Base-by-base conservation (phyloP, 345 rosid species). In the Aquilaria malaccensis region DNA sequence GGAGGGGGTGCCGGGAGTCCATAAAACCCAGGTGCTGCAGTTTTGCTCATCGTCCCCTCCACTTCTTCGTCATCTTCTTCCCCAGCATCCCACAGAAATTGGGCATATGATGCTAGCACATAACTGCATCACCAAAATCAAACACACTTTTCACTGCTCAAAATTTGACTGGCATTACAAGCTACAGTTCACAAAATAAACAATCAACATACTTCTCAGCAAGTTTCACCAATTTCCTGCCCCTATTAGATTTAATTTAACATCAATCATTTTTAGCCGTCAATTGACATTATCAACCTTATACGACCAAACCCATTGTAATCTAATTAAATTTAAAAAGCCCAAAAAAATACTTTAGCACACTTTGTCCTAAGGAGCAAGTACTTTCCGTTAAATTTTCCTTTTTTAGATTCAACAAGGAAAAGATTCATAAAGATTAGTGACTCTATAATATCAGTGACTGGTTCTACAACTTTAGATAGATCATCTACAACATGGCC, bases 1-100 rank as follows among this genome's bases (percentile, higher is more conserved):
- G 80, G 75, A n/a, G 60, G 67, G 6, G 54, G 29, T 30, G 73
- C 58, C 60, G 65, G 57, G 30, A 66, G 63, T 70, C 81, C 94
- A 4, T 61, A 71, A 63, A 74, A 71, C 65, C 62, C 63, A 55
- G 66, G 66, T 1, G 53, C 63, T 11, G 77, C 30, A 45, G 70
- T 41, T 14, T 67, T 72, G 56, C 56, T 58, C 75, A 61, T 53
- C n/a, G 58, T 78, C 48, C 70, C 71, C 15, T 48, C 72, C 9
- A 45, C 41, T n/a, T 37, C 72, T 9, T 67, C 81, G 15, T 68
- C 84, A 1, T 72, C 83, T 30, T 77, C 89, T 32, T 88, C 96
- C 52, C 87, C 94, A 33, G 91, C 75, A 30, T 93, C 96, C 97
- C 97, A 93, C 11, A 93, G 90, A 69, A 89, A 93, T 51, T 81